Conservation (phyloP, 2,329 filamentous ascomycete genomes). For the Zarea fungicola region DNA sequence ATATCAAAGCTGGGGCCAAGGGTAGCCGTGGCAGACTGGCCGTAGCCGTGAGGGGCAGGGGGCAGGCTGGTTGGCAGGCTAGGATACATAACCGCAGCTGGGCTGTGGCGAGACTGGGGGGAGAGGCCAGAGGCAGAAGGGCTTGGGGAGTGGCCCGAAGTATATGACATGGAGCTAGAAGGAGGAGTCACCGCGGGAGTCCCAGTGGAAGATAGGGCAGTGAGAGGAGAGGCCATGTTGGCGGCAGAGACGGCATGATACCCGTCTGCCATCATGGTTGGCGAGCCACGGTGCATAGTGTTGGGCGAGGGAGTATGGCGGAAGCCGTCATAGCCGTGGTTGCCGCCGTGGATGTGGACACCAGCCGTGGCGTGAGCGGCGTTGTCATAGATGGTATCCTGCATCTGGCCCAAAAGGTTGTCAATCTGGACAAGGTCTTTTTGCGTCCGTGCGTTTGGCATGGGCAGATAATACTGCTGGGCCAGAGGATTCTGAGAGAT, state of each 20-base stretch:
- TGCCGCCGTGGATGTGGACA: slow-evolving; percentile 64
- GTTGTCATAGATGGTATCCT: slow-evolving; percentile 92
- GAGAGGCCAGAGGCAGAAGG: slow-evolving; percentile 58
- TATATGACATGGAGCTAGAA: slow-evolving; percentile 70
- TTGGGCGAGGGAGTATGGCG: slow-evolving; percentile 53
- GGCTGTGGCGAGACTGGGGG: slow-evolving; percentile 57
- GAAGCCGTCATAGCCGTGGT: slow-evolving; percentile 56
- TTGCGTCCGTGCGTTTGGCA: slow-evolving; percentile 86
- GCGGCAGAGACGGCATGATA: slow-evolving; percentile 43
- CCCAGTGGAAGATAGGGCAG: slow-evolving; percentile 55
- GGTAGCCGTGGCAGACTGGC: slow-evolving; percentile 64
- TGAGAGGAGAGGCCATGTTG: slow-evolving; percentile 58
- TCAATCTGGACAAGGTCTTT: slow-evolving; percentile 91
- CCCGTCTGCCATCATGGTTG: slow-evolving; percentile 24
- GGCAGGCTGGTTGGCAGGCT: slow-evolving; percentile 52
- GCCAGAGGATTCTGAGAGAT: slow-evolving; percentile 52
- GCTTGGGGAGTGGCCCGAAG: slow-evolving; percentile 69
- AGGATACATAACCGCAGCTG: slow-evolving; percentile 65
- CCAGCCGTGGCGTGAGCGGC: slow-evolving; percentile 76
- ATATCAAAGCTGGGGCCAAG: slow-evolving; percentile 63
- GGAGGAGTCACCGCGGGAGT: slow-evolving; percentile 74
- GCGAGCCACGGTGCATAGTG: slow-evolving; percentile 33
- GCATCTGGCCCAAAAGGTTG: slow-evolving; percentile 91
- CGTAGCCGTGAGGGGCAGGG: slow-evolving; percentile 64
- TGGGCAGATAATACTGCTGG: slow-evolving; percentile 82